phyloP scores from a whole-genome alignment of 441 rosid genomes.

The Eruca vesicaria region DNA sequence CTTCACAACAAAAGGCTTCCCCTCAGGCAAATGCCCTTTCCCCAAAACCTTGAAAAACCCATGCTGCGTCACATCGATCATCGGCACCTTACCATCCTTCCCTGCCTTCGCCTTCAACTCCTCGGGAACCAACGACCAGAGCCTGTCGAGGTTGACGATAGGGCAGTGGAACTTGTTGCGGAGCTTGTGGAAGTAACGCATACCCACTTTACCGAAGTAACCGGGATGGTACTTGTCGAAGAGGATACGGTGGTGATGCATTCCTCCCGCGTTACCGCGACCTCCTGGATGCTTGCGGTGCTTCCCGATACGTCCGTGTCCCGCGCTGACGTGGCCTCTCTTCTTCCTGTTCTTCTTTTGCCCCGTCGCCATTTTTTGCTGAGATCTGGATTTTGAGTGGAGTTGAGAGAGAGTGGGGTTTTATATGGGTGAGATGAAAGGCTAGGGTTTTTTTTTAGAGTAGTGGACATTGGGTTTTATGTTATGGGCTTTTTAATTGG shows the following conservation, averaged over 20 bases:
- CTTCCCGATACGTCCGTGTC: background rate
- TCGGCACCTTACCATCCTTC: slow-evolving; percentile 58
- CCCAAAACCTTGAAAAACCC: slow-evolving; percentile 82
- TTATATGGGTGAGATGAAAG: background rate
- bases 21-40: slow-evolving; percentile 67
- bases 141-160: slow-evolving; percentile 76
- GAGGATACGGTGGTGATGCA: slow-evolving; percentile 27
- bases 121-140: slow-evolving; percentile 73
- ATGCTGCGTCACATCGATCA: slow-evolving; percentile 75
- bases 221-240: slow-evolving; percentile 95
- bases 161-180: slow-evolving; percentile 80
- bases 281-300: background rate
- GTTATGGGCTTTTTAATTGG: background rate
- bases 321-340: background rate
- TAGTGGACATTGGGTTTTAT: background rate
- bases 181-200: slow-evolving; percentile 87
- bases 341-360: background rate
- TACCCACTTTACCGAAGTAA: slow-evolving; percentile 83
- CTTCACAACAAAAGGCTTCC: slow-evolving; percentile 66
- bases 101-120: slow-evolving; percentile 61
- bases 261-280: background rate
- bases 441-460: background rate
- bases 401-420: background rate
- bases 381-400: background rate
- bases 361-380: background rate